Evolutionary conservation across 73 alveolate genomes (phyloP).

Genomic region (Blepharisma japonicum): DNA sequence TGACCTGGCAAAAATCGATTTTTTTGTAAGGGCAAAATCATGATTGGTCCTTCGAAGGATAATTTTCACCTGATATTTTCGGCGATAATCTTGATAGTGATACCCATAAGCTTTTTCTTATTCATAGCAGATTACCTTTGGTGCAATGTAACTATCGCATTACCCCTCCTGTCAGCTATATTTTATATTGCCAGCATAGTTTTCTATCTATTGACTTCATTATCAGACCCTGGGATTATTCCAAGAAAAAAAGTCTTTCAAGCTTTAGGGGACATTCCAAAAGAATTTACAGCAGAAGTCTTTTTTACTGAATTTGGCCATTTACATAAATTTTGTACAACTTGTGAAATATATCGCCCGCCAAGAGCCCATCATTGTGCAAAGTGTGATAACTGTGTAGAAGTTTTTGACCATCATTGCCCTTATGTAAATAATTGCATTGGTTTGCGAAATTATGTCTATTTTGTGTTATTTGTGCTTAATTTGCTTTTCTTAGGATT

Average conservation of each 20-base stretch:
- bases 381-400: constrained; percentile 94
- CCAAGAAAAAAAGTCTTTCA: constrained; percentile 48
- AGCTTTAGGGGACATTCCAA: constrained; percentile 9
- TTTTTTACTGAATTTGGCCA: no score
- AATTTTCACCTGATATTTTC: constrained; percentile 34
- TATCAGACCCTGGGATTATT: constrained; percentile 56
- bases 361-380: constrained; percentile 95
- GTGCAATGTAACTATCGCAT: constrained; percentile 31
- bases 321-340: constrained; percentile 70
- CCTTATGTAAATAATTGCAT: constrained; percentile 93
- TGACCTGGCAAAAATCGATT: constrained; percentile 47
- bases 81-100: constrained; percentile 39
- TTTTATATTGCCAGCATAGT: constrained; percentile 34
- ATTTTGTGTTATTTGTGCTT: constrained; percentile 39
- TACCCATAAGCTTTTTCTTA: constrained; percentile 35
- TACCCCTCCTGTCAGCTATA: constrained; percentile 31
- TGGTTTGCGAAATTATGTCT: constrained; percentile 70
- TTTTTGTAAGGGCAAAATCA: constrained; percentile 41
- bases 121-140: constrained; percentile 47
- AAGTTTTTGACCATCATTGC: constrained; percentile 97
- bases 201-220: constrained; percentile 40
- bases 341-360: constrained; percentile 91
- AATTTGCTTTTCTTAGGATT: constrained; percentile 37
- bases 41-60: constrained; percentile 52
- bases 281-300: background rate